These are phyloP conservation scores for Rhodotorula kratochvilovae DNA, from an alignment of 768 basidiomycete genomes.

Conservation along the genomic window DNA sequence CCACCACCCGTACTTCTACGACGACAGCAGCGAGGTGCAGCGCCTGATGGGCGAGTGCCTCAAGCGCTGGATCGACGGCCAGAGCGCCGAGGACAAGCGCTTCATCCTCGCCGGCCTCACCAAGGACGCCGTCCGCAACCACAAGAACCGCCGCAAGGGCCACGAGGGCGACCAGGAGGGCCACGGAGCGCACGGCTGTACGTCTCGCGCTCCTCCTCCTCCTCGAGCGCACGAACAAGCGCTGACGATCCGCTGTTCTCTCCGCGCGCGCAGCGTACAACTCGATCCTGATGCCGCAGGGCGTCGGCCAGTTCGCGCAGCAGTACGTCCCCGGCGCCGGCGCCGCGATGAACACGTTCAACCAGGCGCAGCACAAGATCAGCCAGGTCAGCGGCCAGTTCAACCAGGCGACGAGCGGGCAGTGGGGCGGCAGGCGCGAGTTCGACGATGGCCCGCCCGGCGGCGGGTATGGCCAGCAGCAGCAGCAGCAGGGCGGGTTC, in stretches of 20 bases:
- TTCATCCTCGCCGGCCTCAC: slow-evolving; percentile 53
- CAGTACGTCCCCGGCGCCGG: slow-evolving; percentile 35
- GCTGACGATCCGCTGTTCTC: not conserved
- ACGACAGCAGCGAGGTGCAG: slow-evolving; percentile 61
- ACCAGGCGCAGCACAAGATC: slow-evolving; percentile 20
- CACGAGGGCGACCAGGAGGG: slow-evolving; percentile 54
- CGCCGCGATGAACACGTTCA: slow-evolving; percentile 23
- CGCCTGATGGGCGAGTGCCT: slow-evolving; percentile 66
- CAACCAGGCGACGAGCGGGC: slow-evolving; percentile 9
- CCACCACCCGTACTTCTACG: slow-evolving; percentile 80
- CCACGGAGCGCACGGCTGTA: slow-evolving; percentile 50
- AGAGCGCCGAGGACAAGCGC: slow-evolving; percentile 55
- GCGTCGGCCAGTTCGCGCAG: slow-evolving; percentile 31
- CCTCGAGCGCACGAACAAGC: not conserved
- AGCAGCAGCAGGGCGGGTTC: not conserved
- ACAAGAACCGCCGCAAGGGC: slow-evolving; percentile 62
- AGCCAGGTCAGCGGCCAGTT: slow-evolving; percentile 1
- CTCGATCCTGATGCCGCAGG: slow-evolving; percentile 27
- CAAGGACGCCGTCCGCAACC: slow-evolving; percentile 62
- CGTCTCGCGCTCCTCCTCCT: not conserved
- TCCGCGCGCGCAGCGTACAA: slow-evolving; percentile 16
- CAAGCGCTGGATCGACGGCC: slow-evolving; percentile 43
- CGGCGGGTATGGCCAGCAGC: not conserved
- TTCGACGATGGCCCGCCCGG: not conserved
- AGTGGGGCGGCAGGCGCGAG: slow-evolving; percentile 2